Conservation (phyloP, 1,284 basidiomycete genomes). For the Butyriboletus appendiculatus region DNA sequence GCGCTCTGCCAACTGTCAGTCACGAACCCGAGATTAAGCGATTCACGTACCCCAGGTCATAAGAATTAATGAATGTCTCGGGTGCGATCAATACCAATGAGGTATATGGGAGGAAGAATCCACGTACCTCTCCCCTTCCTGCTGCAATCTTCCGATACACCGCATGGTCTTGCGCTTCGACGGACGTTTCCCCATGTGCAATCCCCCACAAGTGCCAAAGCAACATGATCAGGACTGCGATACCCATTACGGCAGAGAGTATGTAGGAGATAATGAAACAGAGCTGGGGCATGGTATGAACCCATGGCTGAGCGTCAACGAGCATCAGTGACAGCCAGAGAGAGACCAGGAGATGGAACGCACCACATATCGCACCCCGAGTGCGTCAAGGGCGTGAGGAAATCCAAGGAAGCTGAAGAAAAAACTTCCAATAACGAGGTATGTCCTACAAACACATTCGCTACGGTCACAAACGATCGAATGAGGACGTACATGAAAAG, state of each 20-base stretch:
- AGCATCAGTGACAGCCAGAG: constrained; percentile 1
- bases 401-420: constrained; percentile 63
- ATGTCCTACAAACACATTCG: constrained; percentile 51
- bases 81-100: not conserved
- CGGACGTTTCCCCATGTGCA: constrained; percentile 82
- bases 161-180: constrained; percentile 89
- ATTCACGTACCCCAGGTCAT: constrained; percentile 74
- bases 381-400: constrained; percentile 51
- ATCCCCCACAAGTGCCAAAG: constrained; percentile 82
- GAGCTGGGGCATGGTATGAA: constrained; percentile 64
- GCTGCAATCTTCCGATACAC: constrained; percentile 75
- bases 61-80: constrained; percentile 86
- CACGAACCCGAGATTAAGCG: not conserved
- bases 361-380: constrained; percentile 54
- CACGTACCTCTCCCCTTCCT: constrained; percentile 64
- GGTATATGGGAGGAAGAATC: not conserved
- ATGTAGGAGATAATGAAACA: constrained; percentile 77
- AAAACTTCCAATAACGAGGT: constrained; percentile 65
- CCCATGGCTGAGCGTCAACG: constrained; percentile 51
- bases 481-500: constrained; percentile 74
- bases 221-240: constrained; percentile 83
- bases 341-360: constrained; percentile 16
- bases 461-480: not conserved
- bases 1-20: constrained; percentile 38
- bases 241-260: constrained; percentile 70